Base-by-base conservation (phyloP, 73 alveolate species). In the Paramecium caudatum region DNA sequence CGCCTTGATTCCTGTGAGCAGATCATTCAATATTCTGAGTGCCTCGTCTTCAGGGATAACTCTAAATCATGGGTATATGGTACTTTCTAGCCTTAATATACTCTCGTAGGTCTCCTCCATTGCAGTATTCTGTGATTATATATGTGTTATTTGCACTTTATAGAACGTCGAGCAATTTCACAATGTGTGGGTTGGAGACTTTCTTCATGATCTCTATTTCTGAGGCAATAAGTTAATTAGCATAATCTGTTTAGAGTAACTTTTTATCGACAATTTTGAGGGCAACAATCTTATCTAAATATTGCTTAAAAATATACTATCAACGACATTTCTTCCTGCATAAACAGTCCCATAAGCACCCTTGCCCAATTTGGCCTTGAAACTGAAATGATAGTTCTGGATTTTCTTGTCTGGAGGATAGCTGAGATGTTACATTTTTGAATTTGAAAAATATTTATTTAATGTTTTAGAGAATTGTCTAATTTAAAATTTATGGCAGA, bases 321-420 rank as follows among this genome's bases (percentile, higher is more conserved):
- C 88, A 2, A 17, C 16, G 16, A 37, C 21, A 41, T 86, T 86
- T 48, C 46, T 78, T 21, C 93, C 93, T 13, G 84, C 65, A 45
- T 63, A 86, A 12, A 86, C 93, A 9, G 93, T 86, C 16, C 93
- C 93, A 62, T 70, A 86, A 86, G 93, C 90, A 49, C 93, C 93
- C 43, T 86, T 86, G 23, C 93, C 93, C 19, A 86, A 47, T 63
- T 46, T 41, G 30, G 82, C 93, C n/a, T 34, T 37, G 37, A 86
- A 65, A 5, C 90, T 49, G 68, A 86, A 86, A 13, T 47, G 21
- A 27, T 86, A 86, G 30, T 86, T 78, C 68, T 86, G 69, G 39
- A 63, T 86, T 33, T 78, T 70, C 74, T 86, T 86, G 32, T 74
- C 88, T 12, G 88, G 69, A 74, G 88, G 88, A 43, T 74, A 45